Evolutionary conservation across 306 rosid genomes (phyloP).

Genomic region (Luffa acutangula): DNA sequence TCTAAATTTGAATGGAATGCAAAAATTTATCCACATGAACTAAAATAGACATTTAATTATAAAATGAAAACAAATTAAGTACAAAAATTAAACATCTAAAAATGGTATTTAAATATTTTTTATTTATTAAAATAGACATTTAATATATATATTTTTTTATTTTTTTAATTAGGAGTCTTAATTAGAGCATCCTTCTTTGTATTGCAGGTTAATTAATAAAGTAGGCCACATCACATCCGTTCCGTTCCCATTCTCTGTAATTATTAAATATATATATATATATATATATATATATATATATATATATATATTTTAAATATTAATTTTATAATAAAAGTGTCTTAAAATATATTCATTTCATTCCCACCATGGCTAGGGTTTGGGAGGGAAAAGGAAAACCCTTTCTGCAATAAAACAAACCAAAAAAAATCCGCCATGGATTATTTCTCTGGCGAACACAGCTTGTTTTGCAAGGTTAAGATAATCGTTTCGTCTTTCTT

Average conservation of each 20-base stretch:
- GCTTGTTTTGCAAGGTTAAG: constrained; percentile 13
- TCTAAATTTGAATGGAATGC: background rate
- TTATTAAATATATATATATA: background rate
- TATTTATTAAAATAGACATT: background rate
- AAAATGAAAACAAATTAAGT: background rate
- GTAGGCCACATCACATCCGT: background rate
- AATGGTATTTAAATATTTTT: background rate
- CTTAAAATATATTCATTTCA: background rate
- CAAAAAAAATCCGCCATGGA: background rate
- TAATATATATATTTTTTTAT: too few relatives aligned
- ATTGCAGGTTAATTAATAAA: background rate
- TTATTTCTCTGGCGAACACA: background rate
- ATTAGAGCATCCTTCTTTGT: background rate
- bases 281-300: background rate
- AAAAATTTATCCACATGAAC: background rate
- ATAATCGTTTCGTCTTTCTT: constrained; percentile 17
- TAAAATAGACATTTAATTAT: background rate
- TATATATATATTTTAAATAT: background rate
- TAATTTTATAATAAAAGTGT: background rate
- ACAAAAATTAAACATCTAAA: too few relatives aligned
- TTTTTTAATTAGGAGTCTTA: background rate
- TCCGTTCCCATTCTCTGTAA: background rate
- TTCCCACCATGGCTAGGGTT: constrained; percentile 8
- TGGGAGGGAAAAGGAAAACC: background rate
- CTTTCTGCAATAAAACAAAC: background rate